Percentiles rank a stretch among this genome's conserved stretches.
Evolutionary conservation across 768 basidiomycete species (phyloP).

Genomic region (Phanerochaete sordida): DNA sequence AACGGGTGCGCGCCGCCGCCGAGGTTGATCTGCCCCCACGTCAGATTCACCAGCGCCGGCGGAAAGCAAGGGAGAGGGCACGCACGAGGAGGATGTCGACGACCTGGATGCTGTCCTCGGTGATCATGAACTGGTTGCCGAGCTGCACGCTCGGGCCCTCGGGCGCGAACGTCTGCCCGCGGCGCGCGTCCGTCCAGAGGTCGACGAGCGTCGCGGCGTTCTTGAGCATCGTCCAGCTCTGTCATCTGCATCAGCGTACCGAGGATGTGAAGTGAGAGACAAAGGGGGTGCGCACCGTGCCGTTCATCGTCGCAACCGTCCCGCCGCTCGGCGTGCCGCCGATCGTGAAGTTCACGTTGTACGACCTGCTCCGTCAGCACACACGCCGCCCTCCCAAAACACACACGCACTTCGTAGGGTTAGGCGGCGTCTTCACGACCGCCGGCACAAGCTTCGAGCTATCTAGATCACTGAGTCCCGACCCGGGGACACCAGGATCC

Average conservation of each 20-base stretch:
- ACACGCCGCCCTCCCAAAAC: not conserved
- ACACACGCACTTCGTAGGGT: not conserved
- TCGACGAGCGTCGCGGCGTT: no score
- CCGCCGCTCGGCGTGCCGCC: constrained; percentile 17
- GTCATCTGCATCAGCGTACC: constrained; percentile 22
- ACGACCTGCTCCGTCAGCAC: not conserved
- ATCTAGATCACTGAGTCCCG: constrained; percentile 6
- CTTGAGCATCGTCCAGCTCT: no score
- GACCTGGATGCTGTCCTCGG: constrained; percentile 17
- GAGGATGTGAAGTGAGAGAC: constrained; percentile 18
- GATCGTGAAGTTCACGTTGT: constrained; percentile 22
- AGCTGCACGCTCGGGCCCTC: constrained; percentile 12
- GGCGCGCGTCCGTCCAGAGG: no score
- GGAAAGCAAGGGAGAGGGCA: no score
- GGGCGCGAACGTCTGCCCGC: no score
- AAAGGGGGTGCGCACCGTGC: constrained; percentile 9
- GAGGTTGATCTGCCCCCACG: constrained; percentile 15
- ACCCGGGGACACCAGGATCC: constrained; percentile 9
- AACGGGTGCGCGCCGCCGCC: constrained; percentile 33
- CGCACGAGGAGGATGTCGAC: constrained; percentile 21
- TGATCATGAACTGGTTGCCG: constrained; percentile 22
- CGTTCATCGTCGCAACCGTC: constrained; percentile 28
- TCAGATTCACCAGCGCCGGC: no score
- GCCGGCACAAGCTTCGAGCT: constrained; percentile 6
- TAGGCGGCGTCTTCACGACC: constrained; percentile 1